Base-by-base conservation (phyloP, 768 basidiomycete species). In the Pleurotus tuber-regium region DNA sequence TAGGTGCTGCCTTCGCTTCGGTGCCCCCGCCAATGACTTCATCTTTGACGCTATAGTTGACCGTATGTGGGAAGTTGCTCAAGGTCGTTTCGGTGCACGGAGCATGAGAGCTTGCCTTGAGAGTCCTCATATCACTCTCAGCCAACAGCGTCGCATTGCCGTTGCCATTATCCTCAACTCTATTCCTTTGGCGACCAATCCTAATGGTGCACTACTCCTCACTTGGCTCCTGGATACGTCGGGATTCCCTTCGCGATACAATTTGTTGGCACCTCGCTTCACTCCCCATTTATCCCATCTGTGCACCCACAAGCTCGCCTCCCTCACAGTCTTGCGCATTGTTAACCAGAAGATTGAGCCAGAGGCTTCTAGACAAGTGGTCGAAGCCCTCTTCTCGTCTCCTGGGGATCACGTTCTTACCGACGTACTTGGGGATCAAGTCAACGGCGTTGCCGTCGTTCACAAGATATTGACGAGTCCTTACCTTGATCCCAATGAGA, bases 21-120 rank as follows among this genome's bases (percentile, higher is more conserved):
- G 90, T 40, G 70, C 87, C 30, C 95, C 95, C 28, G 82, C 81
- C 25, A 95, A 92, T 51, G 92, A 96, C 57, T 98, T 98, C 67
- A 89, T 98, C 53, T 98, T 98, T 66, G 95, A 98, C 65, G 93
- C 92, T 24, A 98, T 98, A 76, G 87, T 91, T 40, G 96, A 98
- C 67, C 90, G 97, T 33, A 88, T 97, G 73, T 98, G 97, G 93
- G 97, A 98, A 71, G 79, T 99, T 48, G 96, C 94, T 0, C 96
- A 98, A 71, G 96, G 96, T 19, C 86, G 97, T 28, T 99, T 97
- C 61, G 97, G 97, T 49, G 97, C 97, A 40, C 87, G 97, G 43
- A 95, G 94, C 64, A 96, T 98, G 89, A 82, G 96, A 57, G 95
- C 97, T 9, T 97, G 95, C 66, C 78, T 98, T 16, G 97, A 98